Conservation (phyloP, 2,329 filamentous ascomycete genomes). For the Arthrobotrys conoides region DNA sequence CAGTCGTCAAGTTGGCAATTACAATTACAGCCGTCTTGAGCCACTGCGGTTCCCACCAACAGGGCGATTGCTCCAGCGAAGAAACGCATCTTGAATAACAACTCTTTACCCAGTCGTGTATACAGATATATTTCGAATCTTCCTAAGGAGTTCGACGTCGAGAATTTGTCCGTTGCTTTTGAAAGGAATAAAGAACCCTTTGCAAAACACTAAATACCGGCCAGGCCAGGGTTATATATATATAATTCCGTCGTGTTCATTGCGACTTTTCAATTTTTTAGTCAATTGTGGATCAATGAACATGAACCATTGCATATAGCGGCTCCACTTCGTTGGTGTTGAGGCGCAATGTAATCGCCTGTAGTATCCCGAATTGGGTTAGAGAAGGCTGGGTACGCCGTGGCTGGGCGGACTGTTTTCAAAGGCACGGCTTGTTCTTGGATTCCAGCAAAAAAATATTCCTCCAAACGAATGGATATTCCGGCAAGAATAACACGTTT, state of each 20-base stretch:
- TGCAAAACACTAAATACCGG: background rate
- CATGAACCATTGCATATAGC: conserved; percentile 14
- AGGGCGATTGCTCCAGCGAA: conserved; percentile 31
- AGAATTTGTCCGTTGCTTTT: conserved; percentile 13
- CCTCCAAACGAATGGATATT: conserved; percentile 4
- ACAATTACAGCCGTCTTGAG: conserved; percentile 32
- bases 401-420: conserved; percentile 8
- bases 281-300: conserved; percentile 7
- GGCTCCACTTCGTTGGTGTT: conserved; percentile 36
- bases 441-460: background rate
- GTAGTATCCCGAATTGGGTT: conserved; percentile 30
- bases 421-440: conserved; percentile 19
- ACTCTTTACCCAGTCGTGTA: conserved; percentile 12
- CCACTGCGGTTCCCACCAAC: conserved; percentile 12
- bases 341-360: conserved; percentile 39
- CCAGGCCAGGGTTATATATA: conserved; percentile 3
- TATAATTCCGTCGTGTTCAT: background rate
- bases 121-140: conserved; percentile 1
- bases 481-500: background rate
- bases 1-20: conserved; percentile 19
- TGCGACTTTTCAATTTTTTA: conserved; percentile 10
- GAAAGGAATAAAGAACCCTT: background rate
- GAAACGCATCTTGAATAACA: conserved; percentile 41
- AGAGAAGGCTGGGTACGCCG: conserved; percentile 30
- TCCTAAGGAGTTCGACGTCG: conserved; percentile 14